A percentile compares a stretch with the other conserved stretches of the same genome.
Evolutionary conservation across 2,329 filamentous ascomycete genomes (phyloP).

Genomic region (Paramyrothecium roridum): DNA sequence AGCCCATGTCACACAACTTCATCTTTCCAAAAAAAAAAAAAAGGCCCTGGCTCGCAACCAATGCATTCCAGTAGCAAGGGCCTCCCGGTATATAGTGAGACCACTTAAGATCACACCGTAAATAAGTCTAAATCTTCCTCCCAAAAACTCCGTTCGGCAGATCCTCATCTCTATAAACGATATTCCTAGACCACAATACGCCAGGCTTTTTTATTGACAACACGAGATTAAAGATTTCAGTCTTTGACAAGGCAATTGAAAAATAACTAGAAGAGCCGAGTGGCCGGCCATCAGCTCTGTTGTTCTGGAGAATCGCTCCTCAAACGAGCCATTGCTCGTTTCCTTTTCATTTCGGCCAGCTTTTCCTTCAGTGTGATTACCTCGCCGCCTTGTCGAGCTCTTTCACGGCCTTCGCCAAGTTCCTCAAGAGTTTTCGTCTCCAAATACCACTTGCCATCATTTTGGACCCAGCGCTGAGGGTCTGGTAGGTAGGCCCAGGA

Average conservation of each 20-base stretch:
- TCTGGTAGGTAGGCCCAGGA: conserved; percentile 52
- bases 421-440: conserved; percentile 48
- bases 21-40: too few relatives aligned
- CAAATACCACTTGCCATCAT: conserved; percentile 31
- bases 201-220: too few relatives aligned
- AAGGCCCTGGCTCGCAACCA: too few relatives aligned
- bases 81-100: too few relatives aligned
- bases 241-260: not conserved
- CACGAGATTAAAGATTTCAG: not conserved
- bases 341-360: conserved; percentile 33
- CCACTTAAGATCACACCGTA: too few relatives aligned
- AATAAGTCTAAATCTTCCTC: too few relatives aligned
- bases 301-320: not conserved
- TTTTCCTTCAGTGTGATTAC: conserved; percentile 41
- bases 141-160: too few relatives aligned
- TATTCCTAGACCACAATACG: too few relatives aligned
- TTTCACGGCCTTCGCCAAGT: conserved; percentile 44
- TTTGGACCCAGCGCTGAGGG: conserved; percentile 36
- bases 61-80: too few relatives aligned
- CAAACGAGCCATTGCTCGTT: conserved; percentile 14
- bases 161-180: too few relatives aligned
- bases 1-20: too few relatives aligned
- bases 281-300: not conserved
- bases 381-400: conserved; percentile 41
- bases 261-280: not conserved